A percentile compares a stretch with the other conserved stretches of the same genome.
Conservation (phyloP, 495 filamentous ascomycete genomes). For the Poronia punctata region DNA sequence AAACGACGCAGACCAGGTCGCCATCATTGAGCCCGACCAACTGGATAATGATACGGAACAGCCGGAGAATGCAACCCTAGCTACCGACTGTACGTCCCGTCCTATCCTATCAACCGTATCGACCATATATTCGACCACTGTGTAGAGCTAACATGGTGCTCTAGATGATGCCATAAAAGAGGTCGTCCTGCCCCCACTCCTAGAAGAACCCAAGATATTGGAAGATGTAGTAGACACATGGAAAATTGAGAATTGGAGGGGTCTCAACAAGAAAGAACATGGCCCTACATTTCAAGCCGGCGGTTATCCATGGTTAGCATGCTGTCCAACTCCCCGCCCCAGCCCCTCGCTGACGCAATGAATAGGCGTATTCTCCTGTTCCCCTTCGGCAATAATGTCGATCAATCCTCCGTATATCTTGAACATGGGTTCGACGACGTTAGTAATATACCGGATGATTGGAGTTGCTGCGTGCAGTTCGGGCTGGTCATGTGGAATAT, state of each 20-base stretch:
- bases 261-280: constrained; percentile 66
- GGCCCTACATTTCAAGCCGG: constrained; percentile 83
- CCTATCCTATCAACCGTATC: constrained; percentile 4
- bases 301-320: constrained; percentile 74
- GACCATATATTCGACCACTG: no score
- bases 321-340: not conserved
- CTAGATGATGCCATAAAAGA: constrained; percentile 80
- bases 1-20: constrained; percentile 75
- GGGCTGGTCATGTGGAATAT: constrained; percentile 88
- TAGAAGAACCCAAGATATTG: constrained; percentile 61
- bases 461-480: constrained; percentile 96
- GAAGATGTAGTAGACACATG: constrained; percentile 77
- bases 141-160: constrained; percentile 6
- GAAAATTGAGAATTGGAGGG: constrained; percentile 77
- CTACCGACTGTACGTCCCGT: constrained; percentile 63
- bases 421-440: constrained; percentile 73
- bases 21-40: constrained; percentile 71
- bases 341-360: constrained; percentile 17
- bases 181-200: constrained; percentile 52
- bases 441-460: constrained; percentile 67
- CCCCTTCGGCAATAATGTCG: constrained; percentile 86
- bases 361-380: constrained; percentile 88
- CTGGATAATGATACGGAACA: constrained; percentile 39
- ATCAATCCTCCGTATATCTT: constrained; percentile 89
- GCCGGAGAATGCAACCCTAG: constrained; percentile 44